Base-by-base conservation (phyloP, 2,329 filamentous ascomycete genomes). In the Xenoacremonium recifei region DNA sequence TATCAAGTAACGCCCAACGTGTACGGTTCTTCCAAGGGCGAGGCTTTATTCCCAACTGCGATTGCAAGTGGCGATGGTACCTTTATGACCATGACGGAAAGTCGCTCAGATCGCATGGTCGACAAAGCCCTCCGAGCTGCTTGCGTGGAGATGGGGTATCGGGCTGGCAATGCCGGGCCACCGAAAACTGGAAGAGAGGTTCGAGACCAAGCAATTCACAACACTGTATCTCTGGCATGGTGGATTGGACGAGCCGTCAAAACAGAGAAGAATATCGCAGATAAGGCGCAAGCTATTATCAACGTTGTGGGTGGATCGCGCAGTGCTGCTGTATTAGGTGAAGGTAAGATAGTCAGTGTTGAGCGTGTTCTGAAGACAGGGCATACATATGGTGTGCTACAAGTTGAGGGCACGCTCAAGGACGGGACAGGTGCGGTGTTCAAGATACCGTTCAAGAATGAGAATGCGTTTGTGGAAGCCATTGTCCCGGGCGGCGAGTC, bases 361-460 rank as follows among this genome's bases (percentile, higher is more conserved):
- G 54, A 58, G 38, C 71, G 70, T 10, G 73, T 73, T 45, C 70
- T 76, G 43, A 61, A 60, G 6, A 71, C 73, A 5, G 72, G 73
- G 42, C 57, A 71, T 29, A 54, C 65, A 10, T 49, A 74, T 25
- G 68, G 65, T 12, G 46, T 61, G 64, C 69, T 62, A 58, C 67
- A 37, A 55, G 69, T 59, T 58, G 64, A 40, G 63, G 67, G 47
- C 62, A 65, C 40, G 57, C 63, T 48, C 40, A 49, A 20, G 9
- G 55, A 40, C 6, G 35, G 41, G 49, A 35, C 47, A 60, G 42
- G 20, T 58, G 63, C 11, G 21, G 34, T 4, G 39, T 55, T 77
- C 40, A 72, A 66, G 40, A 73, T 79, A 23, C 75, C 75, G 0
- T 79, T 79, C 64, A 77, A 77, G 61, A 79, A 79, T 53, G 75